Evolutionary conservation across 768 basidiomycete genomes (phyloP).

Genomic region (Lactarius psammicola): DNA sequence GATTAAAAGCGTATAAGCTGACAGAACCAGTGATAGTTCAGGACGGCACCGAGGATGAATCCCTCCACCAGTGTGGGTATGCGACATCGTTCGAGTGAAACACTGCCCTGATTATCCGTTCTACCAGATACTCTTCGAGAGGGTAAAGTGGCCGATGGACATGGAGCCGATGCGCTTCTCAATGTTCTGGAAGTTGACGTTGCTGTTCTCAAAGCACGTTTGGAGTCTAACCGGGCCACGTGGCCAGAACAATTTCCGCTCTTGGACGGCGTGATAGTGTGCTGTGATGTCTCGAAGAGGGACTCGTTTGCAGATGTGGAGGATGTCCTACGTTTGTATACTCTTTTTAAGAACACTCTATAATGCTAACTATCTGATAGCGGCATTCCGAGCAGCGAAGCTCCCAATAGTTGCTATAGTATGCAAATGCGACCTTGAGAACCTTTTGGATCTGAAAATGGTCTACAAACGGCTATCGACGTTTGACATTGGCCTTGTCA

Average conservation of each 20-base stretch:
- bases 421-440: conserved; percentile 77
- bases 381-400: conserved; percentile 53
- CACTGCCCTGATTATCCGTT: conserved; percentile 34
- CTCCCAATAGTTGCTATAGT: conserved; percentile 75
- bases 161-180: conserved; percentile 27
- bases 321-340: conserved; percentile 67
- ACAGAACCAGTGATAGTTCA: conserved; percentile 33
- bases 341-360: conserved; percentile 3
- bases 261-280: conserved; percentile 79
- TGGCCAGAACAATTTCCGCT: conserved; percentile 58
- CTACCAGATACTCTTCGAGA: conserved; percentile 45
- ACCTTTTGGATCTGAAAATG: conserved; percentile 54
- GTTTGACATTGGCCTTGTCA: conserved; percentile 77
- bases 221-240: conserved; percentile 32
- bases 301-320: conserved; percentile 66
- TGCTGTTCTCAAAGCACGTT: conserved; percentile 35
- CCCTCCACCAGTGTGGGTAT: conserved; percentile 33
- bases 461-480: conserved; percentile 50
- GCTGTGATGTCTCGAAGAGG: conserved; percentile 71
- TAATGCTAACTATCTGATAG: conserved; percentile 39
- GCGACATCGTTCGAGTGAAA: conserved; percentile 28
- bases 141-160: conserved; percentile 32
- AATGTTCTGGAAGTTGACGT: conserved; percentile 37
- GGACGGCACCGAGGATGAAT: conserved; percentile 25
- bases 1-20: conserved; percentile 61